Percentiles rank a stretch among this genome's conserved stretches.
These are phyloP conservation scores for Nemania serpens DNA, from an alignment of 2,329 filamentous ascomycete genomes.

Conservation along the genomic window DNA sequence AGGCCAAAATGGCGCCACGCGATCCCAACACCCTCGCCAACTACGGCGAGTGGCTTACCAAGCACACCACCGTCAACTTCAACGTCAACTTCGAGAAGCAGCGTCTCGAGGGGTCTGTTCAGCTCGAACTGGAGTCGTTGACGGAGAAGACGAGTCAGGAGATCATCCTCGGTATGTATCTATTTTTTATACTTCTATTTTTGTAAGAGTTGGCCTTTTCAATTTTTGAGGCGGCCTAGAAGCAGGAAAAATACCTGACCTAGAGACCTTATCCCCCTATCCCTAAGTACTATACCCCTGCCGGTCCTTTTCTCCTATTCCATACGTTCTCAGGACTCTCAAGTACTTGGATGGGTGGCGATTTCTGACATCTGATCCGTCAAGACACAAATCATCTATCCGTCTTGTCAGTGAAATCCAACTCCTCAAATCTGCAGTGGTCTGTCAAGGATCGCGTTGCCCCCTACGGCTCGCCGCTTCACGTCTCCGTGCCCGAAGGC, in stretches of 20 bases:
- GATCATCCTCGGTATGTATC: constrained; percentile 64
- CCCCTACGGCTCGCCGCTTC: constrained; percentile 75
- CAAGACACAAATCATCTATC: constrained; percentile 81
- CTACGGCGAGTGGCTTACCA: constrained; percentile 85
- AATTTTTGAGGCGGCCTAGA: neutral
- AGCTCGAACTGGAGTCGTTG: constrained; percentile 76
- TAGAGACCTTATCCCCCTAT: neutral
- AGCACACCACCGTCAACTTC: constrained; percentile 81
- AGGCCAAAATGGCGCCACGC: constrained; percentile 50
- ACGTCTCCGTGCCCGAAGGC: constrained; percentile 63
- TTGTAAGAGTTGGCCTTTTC: too few relatives aligned
- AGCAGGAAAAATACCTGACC: neutral
- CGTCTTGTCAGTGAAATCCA: constrained; percentile 71
- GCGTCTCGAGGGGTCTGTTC: constrained; percentile 75
- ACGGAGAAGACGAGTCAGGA: constrained; percentile 74
- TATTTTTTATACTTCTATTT: neutral
- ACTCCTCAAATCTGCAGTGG: constrained; percentile 69
- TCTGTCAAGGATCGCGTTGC: constrained; percentile 70
- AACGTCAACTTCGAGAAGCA: constrained; percentile 83
- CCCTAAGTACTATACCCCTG: neutral
- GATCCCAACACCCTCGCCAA: constrained; percentile 93
- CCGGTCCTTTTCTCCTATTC: neutral
- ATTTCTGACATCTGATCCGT: constrained; percentile 1
- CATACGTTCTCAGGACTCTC: neutral
- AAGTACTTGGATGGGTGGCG: neutral